phyloP scores from a whole-genome alignment of 345 rosid genomes.

The Cochlearia excelsa region DNA sequence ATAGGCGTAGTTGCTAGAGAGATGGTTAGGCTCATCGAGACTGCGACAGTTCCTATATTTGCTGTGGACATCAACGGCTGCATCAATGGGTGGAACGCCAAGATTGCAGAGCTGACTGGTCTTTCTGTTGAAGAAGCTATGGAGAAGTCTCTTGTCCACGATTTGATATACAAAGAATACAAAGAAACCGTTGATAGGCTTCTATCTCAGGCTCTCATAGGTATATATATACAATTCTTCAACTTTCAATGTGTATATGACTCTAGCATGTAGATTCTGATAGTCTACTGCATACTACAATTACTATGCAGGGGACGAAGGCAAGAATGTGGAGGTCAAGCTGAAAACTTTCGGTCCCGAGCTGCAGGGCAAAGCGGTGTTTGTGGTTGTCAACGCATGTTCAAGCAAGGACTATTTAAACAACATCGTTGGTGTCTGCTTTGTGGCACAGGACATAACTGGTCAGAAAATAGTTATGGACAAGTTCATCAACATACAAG shows the following conservation, averaged over 20 bases:
- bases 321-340: slow-evolving; percentile 86
- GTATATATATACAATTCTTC: slow-evolving; percentile 52
- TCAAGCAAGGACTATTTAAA: slow-evolving; percentile 84
- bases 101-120: slow-evolving; percentile 85
- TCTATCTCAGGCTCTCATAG: slow-evolving; percentile 69
- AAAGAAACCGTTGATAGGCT: slow-evolving; percentile 73
- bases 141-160: slow-evolving; percentile 87
- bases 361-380: slow-evolving; percentile 60
- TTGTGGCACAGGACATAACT: slow-evolving; percentile 91
- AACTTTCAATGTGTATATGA: not conserved
- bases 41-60: slow-evolving; percentile 97
- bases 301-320: slow-evolving; percentile 72
- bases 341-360: slow-evolving; percentile 69
- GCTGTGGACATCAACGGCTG: slow-evolving; percentile 80
- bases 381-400: slow-evolving; percentile 88
- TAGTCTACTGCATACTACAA: not conserved
- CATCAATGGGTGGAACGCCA: slow-evolving; percentile 95
- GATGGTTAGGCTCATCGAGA: slow-evolving; percentile 97
- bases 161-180: slow-evolving; percentile 72
- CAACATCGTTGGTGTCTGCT: slow-evolving; percentile 94
- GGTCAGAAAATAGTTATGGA: slow-evolving; percentile 93
- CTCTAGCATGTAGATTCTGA: not conserved
- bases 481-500: slow-evolving; percentile 84
- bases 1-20: slow-evolving; percentile 96
- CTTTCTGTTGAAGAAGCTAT: slow-evolving; percentile 89